These are phyloP conservation scores for Aspergillus panamensis DNA, from an alignment of 495 filamentous ascomycete species.

Conservation along the genomic window DNA sequence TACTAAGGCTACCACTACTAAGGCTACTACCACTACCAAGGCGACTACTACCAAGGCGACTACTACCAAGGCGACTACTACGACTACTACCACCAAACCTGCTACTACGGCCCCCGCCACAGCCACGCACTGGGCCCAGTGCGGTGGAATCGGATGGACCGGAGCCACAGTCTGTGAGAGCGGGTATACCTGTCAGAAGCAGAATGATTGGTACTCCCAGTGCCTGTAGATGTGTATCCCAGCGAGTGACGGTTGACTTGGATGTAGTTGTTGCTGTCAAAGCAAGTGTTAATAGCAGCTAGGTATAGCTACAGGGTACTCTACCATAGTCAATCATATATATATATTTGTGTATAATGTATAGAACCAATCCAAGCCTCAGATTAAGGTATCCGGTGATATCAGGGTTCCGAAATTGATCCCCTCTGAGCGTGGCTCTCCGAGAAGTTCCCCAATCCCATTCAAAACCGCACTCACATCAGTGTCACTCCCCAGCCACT, in stretches of 20 bases:
- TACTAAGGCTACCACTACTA: constrained; percentile 26
- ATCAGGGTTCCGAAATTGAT: too few species aligned
- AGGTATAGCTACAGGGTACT: too few species aligned
- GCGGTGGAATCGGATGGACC: constrained; percentile 46
- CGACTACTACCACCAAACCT: constrained; percentile 18
- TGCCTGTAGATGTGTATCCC: constrained; percentile 30
- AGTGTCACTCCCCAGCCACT: neutral
- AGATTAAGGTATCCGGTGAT: too few species aligned
- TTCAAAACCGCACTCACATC: constrained; percentile 3
- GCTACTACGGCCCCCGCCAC: constrained; percentile 19
- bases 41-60: constrained; percentile 14
- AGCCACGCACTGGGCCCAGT: constrained; percentile 42
- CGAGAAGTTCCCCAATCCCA: constrained; percentile 1
- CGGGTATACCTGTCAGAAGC: constrained; percentile 35
- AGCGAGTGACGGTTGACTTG: too few species aligned
- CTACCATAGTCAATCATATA: too few species aligned
- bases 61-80: constrained; percentile 12
- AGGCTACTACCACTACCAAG: constrained; percentile 9
- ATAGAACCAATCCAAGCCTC: too few species aligned
- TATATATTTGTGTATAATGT: too few species aligned
- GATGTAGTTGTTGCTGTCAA: too few species aligned
- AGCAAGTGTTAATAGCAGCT: too few species aligned
- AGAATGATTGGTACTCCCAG: constrained; percentile 44
- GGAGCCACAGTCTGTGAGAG: constrained; percentile 47
- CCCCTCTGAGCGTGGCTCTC: too few species aligned